A percentile compares a stretch with the other conserved stretches of the same genome.
Evolutionary conservation across 2,329 filamentous ascomycete species (phyloP).

Genomic region (Penicillium sp.): DNA sequence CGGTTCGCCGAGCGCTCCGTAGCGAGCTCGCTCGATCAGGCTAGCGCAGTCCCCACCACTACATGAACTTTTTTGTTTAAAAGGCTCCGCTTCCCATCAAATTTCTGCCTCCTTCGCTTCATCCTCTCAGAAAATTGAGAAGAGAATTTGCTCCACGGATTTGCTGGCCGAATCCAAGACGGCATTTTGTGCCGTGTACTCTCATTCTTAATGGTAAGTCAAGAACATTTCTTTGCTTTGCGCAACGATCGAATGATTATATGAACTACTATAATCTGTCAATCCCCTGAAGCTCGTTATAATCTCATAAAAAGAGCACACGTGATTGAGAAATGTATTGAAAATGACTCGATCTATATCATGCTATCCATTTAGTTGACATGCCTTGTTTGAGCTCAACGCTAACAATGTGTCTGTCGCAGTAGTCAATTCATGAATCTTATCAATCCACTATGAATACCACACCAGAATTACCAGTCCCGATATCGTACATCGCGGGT

Average conservation of each 20-base stretch:
- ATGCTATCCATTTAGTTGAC: constrained; percentile 16
- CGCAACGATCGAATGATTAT: constrained; percentile 63
- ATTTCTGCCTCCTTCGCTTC: constrained; percentile 21
- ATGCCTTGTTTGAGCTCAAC: constrained; percentile 16
- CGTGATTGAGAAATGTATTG: constrained; percentile 52
- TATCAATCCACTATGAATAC: constrained; percentile 35
- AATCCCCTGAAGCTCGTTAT: constrained; percentile 72
- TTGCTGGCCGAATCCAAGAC: constrained; percentile 36
- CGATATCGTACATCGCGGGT: constrained; percentile 79
- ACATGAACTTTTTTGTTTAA: constrained; percentile 22
- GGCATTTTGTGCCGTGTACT: constrained; percentile 17
- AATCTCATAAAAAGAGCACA: constrained; percentile 44
- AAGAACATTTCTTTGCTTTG: not conserved
- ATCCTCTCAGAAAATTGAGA: constrained; percentile 16
- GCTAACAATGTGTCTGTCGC: constrained; percentile 31
- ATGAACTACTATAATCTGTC: constrained; percentile 72
- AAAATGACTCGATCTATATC: constrained; percentile 36
- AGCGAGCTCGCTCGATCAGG: constrained; percentile 19
- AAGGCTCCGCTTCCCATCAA: constrained; percentile 19
- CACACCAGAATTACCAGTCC: constrained; percentile 62
- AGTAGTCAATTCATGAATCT: constrained; percentile 20
- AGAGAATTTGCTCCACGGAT: constrained; percentile 18
- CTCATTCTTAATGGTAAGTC: constrained; percentile 38
- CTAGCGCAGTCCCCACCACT: constrained; percentile 16
- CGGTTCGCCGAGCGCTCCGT: not conserved